Percentiles rank a stretch among this genome's conserved stretches.
Evolutionary conservation across 1,284 basidiomycete genomes (phyloP).

Genomic region (Ganoderma resinaceum): DNA sequence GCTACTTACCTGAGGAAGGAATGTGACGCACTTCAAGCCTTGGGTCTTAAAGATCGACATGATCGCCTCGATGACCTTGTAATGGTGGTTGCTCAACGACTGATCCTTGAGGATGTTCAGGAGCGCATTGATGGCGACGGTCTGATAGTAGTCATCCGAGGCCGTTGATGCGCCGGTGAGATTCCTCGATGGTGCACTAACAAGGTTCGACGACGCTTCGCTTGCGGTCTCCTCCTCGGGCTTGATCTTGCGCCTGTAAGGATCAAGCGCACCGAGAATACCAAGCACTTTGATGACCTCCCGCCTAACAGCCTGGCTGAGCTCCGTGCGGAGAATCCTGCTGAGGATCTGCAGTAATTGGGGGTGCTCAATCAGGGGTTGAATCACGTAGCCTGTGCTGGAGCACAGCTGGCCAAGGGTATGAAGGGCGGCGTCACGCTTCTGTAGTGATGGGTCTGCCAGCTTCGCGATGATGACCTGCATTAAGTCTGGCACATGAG

Average conservation of each 20-base stretch:
- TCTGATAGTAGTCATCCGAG: slow-evolving; percentile 97
- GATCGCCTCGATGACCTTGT: slow-evolving; percentile 96
- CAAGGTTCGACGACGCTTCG: slow-evolving; percentile 71
- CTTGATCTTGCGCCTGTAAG: slow-evolving; percentile 90
- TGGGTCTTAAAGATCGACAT: slow-evolving; percentile 99
- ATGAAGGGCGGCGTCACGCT: slow-evolving; percentile 93
- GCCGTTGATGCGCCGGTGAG: slow-evolving; percentile 51
- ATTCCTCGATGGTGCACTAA: slow-evolving; percentile 53
- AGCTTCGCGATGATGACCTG: slow-evolving; percentile 89
- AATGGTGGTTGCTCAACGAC: slow-evolving; percentile 85
- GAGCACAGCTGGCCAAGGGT: slow-evolving; percentile 96
- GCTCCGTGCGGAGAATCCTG: slow-evolving; percentile 88
- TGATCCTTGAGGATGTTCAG: slow-evolving; percentile 91
- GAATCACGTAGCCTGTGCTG: slow-evolving; percentile 94
- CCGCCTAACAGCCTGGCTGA: slow-evolving; percentile 76
- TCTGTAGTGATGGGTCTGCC: slow-evolving; percentile 84
- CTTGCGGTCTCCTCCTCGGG: slow-evolving; percentile 79
- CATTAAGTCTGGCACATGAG: slow-evolving; percentile 89
- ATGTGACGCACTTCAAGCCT: slow-evolving; percentile 95
- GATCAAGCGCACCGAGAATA: slow-evolving; percentile 97
- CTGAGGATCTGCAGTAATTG: slow-evolving; percentile 89
- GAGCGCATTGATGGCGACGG: slow-evolving; percentile 92
- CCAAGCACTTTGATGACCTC: slow-evolving; percentile 96
- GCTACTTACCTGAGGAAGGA: slow-evolving; percentile 84
- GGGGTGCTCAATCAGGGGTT: slow-evolving; percentile 91